Conservation (phyloP, 1,284 basidiomycete genomes). For the Ustilago nuda region DNA sequence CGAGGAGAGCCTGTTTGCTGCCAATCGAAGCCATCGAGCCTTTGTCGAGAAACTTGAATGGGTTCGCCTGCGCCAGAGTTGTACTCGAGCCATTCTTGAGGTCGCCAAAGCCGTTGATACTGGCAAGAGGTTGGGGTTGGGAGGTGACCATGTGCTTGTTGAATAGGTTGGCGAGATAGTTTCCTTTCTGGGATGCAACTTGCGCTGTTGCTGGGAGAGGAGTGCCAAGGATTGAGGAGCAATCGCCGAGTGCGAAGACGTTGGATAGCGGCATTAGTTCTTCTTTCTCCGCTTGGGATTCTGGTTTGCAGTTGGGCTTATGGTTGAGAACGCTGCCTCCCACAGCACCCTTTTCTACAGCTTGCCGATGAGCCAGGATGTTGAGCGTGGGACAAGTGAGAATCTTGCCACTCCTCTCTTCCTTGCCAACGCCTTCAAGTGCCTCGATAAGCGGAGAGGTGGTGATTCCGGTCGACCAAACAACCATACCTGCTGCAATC, state of each 20-base stretch:
- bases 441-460: conserved; percentile 80
- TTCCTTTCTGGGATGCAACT: conserved; percentile 68
- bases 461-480: conserved; percentile 85
- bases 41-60: conserved; percentile 78
- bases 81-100: too few species aligned
- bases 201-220: conserved; percentile 69
- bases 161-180: conserved; percentile 55
- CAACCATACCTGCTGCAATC: conserved; percentile 75
- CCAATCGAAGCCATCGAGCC: conserved; percentile 86
- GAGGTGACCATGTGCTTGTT: conserved; percentile 19
- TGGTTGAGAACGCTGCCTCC: conserved; percentile 3
- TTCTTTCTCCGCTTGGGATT: neutral
- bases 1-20: conserved; percentile 73
- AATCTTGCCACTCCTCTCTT: conserved; percentile 76
- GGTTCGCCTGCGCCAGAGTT: neutral
- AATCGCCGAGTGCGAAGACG: conserved; percentile 77
- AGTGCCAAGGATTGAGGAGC: conserved; percentile 72
- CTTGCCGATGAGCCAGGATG: conserved; percentile 7
- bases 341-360: neutral
- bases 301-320: neutral
- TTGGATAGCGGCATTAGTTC: conserved; percentile 16
- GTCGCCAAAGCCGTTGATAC: too few species aligned
- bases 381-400: conserved; percentile 56
- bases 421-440: conserved; percentile 75
- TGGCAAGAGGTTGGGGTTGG: neutral